Evolutionary conservation across 208 protist species (phyloP), one percentile per base, ranked within the genome.

Genomic region (Zelonia costaricensis): DNA sequence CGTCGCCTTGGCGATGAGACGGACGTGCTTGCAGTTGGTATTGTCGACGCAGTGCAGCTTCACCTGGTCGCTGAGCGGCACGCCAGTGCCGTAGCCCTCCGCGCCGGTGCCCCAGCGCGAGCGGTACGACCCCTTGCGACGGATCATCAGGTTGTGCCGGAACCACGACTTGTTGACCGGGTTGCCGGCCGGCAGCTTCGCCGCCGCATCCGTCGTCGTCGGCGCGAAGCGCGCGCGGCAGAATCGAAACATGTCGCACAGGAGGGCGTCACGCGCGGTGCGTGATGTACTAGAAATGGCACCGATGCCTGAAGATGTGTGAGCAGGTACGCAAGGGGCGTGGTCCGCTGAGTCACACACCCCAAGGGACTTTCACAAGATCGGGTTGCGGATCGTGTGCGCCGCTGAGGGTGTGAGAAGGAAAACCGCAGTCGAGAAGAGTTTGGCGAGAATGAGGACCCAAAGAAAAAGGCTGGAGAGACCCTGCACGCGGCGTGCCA

Each of bases 21-120:
- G 88, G 10, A 94, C 84, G 67, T 97, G 91, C 65, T 93, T 93
- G 72, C 91, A 97, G 74, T 93, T 93, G 28, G 91, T 94, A 77
- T 97, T 97, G 73, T 97, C 91, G 13, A 97, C 91, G 52, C 91
- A 97, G 73, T 97, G 87, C 57, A 97, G 75, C 63, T 95, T 97
- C 53, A 92, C 87, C 62, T 92, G 88, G 48, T 94, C 86, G 51
- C 85, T 91, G 33, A 97, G 76, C 13, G 88, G 86, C 7, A 94
- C 87, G 43, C 91, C 87, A 25, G 80, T 60, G 39, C 78, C 78
- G 72, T 91, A 91, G 49, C 87, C 87, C 64, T 96, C 86, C 46
- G 82, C 74, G 7, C 91, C 91, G 28, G 78, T 92, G 25, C 91
- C 91, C 87, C 91, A 96, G 2, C 91, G 82, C 12, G 85, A 85